Percentiles rank a stretch among this genome's conserved stretches.
phyloP scores from a whole-genome alignment of 2,329 filamentous ascomycete species.

The Sclerotinia spermophila region DNA sequence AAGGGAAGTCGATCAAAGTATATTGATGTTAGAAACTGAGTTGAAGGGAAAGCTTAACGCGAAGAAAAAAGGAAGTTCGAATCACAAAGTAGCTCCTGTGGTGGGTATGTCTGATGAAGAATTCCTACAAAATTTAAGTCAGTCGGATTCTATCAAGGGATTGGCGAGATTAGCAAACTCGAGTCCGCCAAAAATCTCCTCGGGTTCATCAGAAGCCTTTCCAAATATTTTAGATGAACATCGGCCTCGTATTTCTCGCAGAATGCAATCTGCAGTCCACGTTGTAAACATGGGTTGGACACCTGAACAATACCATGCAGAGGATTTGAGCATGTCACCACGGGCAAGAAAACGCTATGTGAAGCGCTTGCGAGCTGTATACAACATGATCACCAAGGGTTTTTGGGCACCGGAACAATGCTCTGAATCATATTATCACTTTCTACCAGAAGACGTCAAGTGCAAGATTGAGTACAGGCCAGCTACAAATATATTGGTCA shows the following conservation, averaged over 20 bases:
- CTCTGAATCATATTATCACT: accelerated
- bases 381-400: neutral
- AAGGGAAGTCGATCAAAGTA: neutral
- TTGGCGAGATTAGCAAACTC: neutral
- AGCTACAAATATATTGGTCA: neutral
- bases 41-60: neutral
- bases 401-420: neutral
- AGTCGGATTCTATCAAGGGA: neutral
- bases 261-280: too few species aligned
- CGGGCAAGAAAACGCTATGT: neutral
- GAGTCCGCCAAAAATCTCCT: neutral
- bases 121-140: neutral
- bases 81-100: neutral
- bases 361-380: neutral
- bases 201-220: neutral
- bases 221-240: neutral
- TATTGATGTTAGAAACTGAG: too few species aligned
- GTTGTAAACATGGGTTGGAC: neutral
- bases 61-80: neutral
- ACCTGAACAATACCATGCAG: neutral
- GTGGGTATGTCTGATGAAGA: neutral
- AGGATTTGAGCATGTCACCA: neutral
- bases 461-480: neutral
- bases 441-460: neutral
- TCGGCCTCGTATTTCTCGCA: too few species aligned